These are phyloP conservation scores for Neofusicoccum ribis DNA, from an alignment of 2,329 filamentous ascomycete genomes.

Conservation along the genomic window DNA sequence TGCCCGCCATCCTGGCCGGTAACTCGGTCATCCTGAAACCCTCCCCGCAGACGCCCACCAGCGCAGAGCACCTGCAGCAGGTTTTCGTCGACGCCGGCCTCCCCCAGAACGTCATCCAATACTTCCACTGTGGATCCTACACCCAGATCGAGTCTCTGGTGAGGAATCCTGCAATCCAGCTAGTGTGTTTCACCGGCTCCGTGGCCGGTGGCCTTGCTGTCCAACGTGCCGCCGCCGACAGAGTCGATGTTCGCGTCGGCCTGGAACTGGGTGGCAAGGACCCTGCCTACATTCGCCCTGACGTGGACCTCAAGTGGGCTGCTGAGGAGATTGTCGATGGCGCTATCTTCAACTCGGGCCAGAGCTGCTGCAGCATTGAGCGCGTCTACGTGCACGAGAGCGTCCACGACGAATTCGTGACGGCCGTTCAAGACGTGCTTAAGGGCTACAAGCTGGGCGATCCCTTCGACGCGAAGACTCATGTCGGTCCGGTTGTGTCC, in stretches of 20 bases:
- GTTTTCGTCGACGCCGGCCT: constrained; percentile 80
- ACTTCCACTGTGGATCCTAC: constrained; percentile 85
- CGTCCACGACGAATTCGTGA: constrained; percentile 80
- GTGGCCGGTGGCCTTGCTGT: constrained; percentile 55
- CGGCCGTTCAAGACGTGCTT: constrained; percentile 76
- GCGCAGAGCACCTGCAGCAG: constrained; percentile 78
- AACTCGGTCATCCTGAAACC: constrained; percentile 94
- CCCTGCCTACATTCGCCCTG: constrained; percentile 81
- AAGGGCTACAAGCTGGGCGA: constrained; percentile 82
- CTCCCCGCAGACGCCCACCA: constrained; percentile 89
- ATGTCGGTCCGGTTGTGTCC: constrained; percentile 87
- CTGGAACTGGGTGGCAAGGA: constrained; percentile 95
- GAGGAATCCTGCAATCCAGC: constrained; percentile 71
- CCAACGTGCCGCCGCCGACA: constrained; percentile 55
- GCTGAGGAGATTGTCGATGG: constrained; percentile 95
- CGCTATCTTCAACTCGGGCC: constrained; percentile 96
- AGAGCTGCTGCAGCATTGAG: constrained; percentile 93
- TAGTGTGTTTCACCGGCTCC: constrained; percentile 92
- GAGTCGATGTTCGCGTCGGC: constrained; percentile 76
- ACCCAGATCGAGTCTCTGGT: constrained; percentile 76
- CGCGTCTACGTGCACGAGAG: constrained; percentile 85
- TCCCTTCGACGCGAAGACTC: constrained; percentile 74
- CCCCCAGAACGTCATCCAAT: constrained; percentile 81
- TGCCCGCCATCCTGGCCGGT: constrained; percentile 86
- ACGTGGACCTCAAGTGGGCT: constrained; percentile 87